phyloP scores from a whole-genome alignment of 257 asterid species.

The Petrea volubilis region DNA sequence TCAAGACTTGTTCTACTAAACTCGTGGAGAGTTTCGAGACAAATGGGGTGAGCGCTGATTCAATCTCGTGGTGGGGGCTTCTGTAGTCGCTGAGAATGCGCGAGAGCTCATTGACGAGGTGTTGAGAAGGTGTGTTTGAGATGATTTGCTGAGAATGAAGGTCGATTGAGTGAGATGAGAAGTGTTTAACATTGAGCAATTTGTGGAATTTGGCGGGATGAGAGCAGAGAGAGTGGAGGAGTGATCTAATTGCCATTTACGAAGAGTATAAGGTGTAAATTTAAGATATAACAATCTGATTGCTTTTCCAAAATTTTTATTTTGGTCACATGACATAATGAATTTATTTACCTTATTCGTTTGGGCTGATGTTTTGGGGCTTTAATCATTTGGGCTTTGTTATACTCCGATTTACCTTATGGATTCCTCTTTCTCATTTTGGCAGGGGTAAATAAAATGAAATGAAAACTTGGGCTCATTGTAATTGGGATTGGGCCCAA shows the following conservation, averaged over 20 bases:
- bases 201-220: slow-evolving; percentile 8
- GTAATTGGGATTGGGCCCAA: too few species aligned
- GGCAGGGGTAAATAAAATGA: too few species aligned
- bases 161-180: slow-evolving; percentile 29
- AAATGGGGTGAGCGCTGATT: slow-evolving; percentile 78
- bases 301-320: too few species aligned
- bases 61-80: slow-evolving; percentile 81
- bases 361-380: too few species aligned
- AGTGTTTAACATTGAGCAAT: slow-evolving; percentile 4
- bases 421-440: too few species aligned
- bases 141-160: slow-evolving; percentile 19
- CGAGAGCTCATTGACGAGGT: slow-evolving; percentile 70
- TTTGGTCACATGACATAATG: too few species aligned
- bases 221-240: slow-evolving; percentile 24
- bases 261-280: not conserved
- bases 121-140: slow-evolving; percentile 34
- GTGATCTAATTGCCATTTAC: slow-evolving; percentile 41
- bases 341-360: too few species aligned
- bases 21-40: slow-evolving; percentile 39
- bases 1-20: slow-evolving; percentile 77
- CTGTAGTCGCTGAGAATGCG: slow-evolving; percentile 83
- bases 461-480: too few species aligned
- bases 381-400: too few species aligned
- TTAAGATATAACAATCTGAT: not conserved
- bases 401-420: too few species aligned